Evolutionary conservation across 176 grass and related monocot species (phyloP).

Genomic region (Hordeum marinum): DNA sequence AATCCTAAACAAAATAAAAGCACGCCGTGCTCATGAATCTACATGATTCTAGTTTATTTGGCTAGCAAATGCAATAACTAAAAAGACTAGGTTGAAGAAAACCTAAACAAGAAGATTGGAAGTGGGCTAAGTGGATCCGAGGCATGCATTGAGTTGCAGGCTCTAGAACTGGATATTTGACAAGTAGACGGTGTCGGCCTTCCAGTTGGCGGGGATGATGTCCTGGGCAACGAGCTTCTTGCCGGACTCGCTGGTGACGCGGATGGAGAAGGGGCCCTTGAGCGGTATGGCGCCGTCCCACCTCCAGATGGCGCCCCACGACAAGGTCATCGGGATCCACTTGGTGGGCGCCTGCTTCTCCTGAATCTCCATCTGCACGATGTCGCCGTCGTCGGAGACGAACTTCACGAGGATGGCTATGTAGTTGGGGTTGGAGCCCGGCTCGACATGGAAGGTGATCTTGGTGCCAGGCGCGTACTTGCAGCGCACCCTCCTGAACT

Average conservation of each 20-base stretch:
- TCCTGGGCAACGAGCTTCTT: conserved; percentile 42
- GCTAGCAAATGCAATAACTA: not conserved
- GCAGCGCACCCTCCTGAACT: conserved; percentile 70
- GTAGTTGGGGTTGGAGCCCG: conserved; percentile 54
- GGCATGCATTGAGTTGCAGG: not conserved
- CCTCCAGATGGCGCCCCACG: conserved; percentile 73
- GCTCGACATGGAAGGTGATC: conserved; percentile 68
- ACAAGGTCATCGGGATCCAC: conserved; percentile 49
- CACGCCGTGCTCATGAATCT: not conserved
- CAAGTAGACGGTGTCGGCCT: conserved; percentile 24
- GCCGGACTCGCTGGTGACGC: conserved; percentile 63
- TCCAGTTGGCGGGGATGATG: conserved; percentile 55
- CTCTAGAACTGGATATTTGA: conserved; percentile 55
- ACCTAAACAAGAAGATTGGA: not conserved
- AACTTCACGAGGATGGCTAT: conserved; percentile 58
- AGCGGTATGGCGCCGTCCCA: conserved; percentile 28
- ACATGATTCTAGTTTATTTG: not conserved
- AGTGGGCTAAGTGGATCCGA: not conserved
- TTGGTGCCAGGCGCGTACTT: conserved; percentile 40
- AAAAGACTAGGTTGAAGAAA: not conserved
- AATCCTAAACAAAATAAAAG: not conserved
- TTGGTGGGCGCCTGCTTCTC: not conserved
- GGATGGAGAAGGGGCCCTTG: conserved; percentile 57
- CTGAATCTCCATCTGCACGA: conserved; percentile 53
- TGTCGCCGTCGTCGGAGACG: conserved; percentile 53